Base-by-base conservation (phyloP, 257 asterid genomes). In the Petunia axillaris region DNA sequence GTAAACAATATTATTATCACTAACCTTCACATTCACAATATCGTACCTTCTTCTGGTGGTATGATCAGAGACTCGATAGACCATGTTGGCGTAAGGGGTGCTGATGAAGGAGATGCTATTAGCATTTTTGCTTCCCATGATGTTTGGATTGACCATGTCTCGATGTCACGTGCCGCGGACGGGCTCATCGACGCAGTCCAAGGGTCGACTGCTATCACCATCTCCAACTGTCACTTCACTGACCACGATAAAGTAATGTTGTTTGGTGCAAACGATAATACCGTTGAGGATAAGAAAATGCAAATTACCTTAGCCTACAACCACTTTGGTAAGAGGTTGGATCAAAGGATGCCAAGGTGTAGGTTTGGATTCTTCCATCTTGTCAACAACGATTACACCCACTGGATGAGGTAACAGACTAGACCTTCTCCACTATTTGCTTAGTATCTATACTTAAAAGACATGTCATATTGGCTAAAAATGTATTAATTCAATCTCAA, bases 301-400 rank as follows among this genome's bases (percentile, higher is more conserved):
- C 91, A 88, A 57, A 67, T 90, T 1, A 90, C 93, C 0, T 82
- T 88, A 6, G 91, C 91, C 0, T 90, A 85, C 85, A 88, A 90
- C 79, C 91, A 89, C 40, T 89, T 89, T 2, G 90, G 91, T 1
- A 88, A 86, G 82, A 85, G 91, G 66, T 15, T 90, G 84, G 79
- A 85, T 13, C 91, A 88, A 64, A 88, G 91, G 65, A 86, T 90
- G 93, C 91, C 93, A 1, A 85, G 93, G 66, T 83, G 90, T 46
- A 80, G 94, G 14, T 81, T 63, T 40, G 97, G 97, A 0, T 90
- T 81, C 79, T 76, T 89, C 83, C 97, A 92, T 2, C 91, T 92
- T 0, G 97, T 90, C 6, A 92, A 92, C 88, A 92, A 92, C 1
- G 97, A 92, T 76, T 92, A 92, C 85, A 92, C 95, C 0, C 94